These are phyloP conservation scores for Cyberlindnera samutprakarnensis DNA, from an alignment of 805 yeast genomes.

Conservation along the genomic window DNA sequence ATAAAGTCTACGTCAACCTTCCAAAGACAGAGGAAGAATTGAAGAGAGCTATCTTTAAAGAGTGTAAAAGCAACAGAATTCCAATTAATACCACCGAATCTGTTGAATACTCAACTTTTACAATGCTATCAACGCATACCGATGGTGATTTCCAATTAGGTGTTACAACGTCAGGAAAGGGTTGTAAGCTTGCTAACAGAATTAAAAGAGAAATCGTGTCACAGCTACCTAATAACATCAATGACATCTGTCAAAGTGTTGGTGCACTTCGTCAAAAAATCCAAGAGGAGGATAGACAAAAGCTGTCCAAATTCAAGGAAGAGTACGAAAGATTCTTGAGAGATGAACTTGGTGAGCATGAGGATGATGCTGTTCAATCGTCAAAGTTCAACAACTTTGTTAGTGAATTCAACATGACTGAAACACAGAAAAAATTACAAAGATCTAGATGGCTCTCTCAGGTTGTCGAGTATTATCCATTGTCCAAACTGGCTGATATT, in stretches of 20 bases:
- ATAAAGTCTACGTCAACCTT: constrained; percentile 63
- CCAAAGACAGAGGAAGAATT: constrained; percentile 23
- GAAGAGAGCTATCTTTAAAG: constrained; percentile 35
- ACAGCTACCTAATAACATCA: constrained; percentile 62
- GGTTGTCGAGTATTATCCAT: constrained; percentile 85
- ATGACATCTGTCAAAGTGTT: constrained; percentile 57
- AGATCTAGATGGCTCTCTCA: constrained; percentile 83
- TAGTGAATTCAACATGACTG: constrained; percentile 48
- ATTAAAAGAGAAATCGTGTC: constrained; percentile 66
- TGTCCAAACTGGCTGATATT: constrained; percentile 51
- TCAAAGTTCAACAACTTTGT: constrained; percentile 54
- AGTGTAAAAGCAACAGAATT: constrained; percentile 57
- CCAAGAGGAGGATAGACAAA: constrained; percentile 41
- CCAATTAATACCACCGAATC: constrained; percentile 79
- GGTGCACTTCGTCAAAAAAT: constrained; percentile 57
- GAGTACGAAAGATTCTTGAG: constrained; percentile 23
- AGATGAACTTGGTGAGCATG: constrained; percentile 44
- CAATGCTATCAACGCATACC: constrained; percentile 61
- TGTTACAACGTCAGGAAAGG: constrained; percentile 80
- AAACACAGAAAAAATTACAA: constrained; percentile 43
- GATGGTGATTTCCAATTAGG: constrained; percentile 78
- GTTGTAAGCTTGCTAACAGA: constrained; percentile 79
- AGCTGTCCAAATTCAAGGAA: constrained; percentile 19
- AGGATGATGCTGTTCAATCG: constrained; percentile 64
- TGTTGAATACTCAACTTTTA: constrained; percentile 66